Percentiles rank a stretch among this genome's conserved stretches.
phyloP scores from a whole-genome alignment of 345 rosid species.

The Salix purpurea region DNA sequence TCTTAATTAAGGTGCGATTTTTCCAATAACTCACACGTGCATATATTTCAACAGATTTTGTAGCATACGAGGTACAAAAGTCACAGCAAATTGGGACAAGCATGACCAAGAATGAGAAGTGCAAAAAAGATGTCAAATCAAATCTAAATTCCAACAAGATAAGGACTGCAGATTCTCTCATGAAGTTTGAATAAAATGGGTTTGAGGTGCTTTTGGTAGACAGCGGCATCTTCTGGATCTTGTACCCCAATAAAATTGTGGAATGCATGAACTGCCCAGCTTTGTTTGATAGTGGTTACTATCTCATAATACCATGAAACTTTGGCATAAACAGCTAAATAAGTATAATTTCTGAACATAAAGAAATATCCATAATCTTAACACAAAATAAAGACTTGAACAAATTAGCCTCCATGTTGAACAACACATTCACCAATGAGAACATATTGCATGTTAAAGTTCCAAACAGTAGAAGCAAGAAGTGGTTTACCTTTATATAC shows the following conservation, averaged over 20 bases:
- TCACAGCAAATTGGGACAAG: background rate
- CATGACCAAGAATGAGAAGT: background rate
- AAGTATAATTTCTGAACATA: background rate
- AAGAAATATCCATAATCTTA: background rate
- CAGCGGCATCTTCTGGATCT: background rate
- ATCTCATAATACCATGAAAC: background rate
- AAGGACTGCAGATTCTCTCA: background rate
- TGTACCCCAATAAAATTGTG: background rate
- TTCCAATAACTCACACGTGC: background rate
- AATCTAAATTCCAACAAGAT: background rate
- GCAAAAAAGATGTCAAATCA: background rate
- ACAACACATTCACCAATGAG: background rate
- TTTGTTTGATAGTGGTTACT: background rate
- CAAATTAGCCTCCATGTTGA: background rate
- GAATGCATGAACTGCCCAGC: background rate
- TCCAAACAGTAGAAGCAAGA: background rate
- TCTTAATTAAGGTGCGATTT: background rate
- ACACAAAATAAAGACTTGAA: background rate
- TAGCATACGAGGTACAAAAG: background rate
- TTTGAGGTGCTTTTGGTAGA: background rate
- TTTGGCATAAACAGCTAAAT: background rate
- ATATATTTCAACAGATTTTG: background rate
- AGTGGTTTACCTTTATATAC: constrained; percentile 49
- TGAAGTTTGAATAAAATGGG: background rate
- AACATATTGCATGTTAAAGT: background rate